Base-by-base conservation (phyloP, 257 asterid species). In the Capsicum rhomboideum region DNA sequence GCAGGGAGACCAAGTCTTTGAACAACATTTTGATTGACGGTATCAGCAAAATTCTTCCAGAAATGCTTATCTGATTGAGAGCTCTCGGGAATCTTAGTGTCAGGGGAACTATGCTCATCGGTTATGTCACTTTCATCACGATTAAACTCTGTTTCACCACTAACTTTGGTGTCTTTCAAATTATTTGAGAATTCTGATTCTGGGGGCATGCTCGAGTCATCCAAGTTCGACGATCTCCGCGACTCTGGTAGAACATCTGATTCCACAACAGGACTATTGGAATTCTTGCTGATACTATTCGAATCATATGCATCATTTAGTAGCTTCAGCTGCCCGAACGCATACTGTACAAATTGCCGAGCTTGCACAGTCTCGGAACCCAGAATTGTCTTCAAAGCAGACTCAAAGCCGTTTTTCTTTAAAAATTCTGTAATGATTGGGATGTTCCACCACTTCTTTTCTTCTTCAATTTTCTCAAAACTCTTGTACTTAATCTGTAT, bases 341-440 rank as follows among this genome's bases (percentile, higher is more conserved):
- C 97, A 90, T 90, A 95, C 90, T 95, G 94, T 78, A 95, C 99
- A 82, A 97, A 97, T 77, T 97, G 93, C 42, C 98, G 92, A 64
- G 98, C 97, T 89, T 92, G 97, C 84, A 97, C 94, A 54, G 98
- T 87, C 90, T 97, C 98, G 44, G 99, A 92, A 81, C 98, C 99
- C 68, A 89, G 83, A 88, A 95, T 82, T 91, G 88, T 90, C 90
- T 92, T 94, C 83, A 97, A 86, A 26, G 97, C 94, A 84, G 95
- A 93, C 83, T 93, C 98, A 66, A 97, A 83, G 44, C 97, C 96
- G 52, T 90, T 86, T 80, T 93, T 97, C 90, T 91, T 89, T 56
- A 97, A 91, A 91, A 97, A 93, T 34, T 97, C 97, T 20, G 94
- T 89, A 69, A 95, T 87, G 49, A 97, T 83, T 49, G 99, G 99